Evolutionary conservation across 306 rosid genomes (phyloP).

Genomic region (Sophora flavescens): DNA sequence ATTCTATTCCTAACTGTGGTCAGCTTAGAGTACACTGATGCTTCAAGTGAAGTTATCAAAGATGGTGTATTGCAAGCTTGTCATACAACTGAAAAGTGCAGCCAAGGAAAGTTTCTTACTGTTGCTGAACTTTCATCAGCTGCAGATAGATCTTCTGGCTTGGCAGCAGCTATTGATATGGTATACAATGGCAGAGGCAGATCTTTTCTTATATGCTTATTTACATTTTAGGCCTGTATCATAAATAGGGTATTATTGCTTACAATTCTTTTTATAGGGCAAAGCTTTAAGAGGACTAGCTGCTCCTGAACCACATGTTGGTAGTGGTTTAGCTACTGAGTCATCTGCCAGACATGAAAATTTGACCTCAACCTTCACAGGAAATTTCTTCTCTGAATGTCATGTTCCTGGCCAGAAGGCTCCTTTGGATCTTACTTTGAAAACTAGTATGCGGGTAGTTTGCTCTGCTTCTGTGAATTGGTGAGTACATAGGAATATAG

Average conservation of each 20-base stretch:
- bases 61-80: conserved; percentile 44
- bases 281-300: conserved; percentile 88
- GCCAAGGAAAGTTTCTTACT: conserved; percentile 76
- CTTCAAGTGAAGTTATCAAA: conserved; percentile 47
- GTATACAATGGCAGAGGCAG: conserved; percentile 51
- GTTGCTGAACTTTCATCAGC: conserved; percentile 80
- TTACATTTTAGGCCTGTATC: conserved; percentile 11
- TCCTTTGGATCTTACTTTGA: conserved; percentile 93
- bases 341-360: conserved; percentile 53
- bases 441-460: conserved; percentile 77
- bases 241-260: conserved; percentile 12
- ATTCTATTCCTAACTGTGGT: conserved; percentile 42
- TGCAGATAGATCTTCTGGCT: conserved; percentile 61
- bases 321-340: conserved; percentile 55
- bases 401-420: conserved; percentile 69
- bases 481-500: conserved; percentile 53
- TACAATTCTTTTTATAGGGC: conserved; percentile 55
- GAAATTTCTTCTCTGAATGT: conserved; percentile 58
- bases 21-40: conserved; percentile 59
- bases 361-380: conserved; percentile 48
- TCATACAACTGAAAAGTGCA: conserved; percentile 64
- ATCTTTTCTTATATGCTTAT: conserved; percentile 20
- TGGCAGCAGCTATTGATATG: conserved; percentile 72
- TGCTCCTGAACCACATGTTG: conserved; percentile 47
- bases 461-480: conserved; percentile 64